Evolutionary conservation across 2,329 filamentous ascomycete species (phyloP).

Genomic region (Fusarium sp.): DNA sequence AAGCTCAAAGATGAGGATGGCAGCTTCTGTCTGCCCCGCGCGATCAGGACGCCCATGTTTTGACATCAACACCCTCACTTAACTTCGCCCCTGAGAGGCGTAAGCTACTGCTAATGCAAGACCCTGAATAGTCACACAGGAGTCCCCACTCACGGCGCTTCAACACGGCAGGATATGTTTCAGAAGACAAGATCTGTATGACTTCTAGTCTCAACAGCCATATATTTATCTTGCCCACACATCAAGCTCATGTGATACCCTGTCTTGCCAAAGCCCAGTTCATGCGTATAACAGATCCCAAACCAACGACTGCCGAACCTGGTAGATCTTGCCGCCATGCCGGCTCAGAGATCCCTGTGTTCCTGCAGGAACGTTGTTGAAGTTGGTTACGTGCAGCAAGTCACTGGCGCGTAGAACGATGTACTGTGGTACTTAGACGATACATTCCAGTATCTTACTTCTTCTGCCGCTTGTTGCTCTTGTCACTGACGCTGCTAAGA

Average conservation of each 20-base stretch:
- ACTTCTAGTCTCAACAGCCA: not conserved
- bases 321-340: constrained; percentile 21
- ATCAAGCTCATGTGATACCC: constrained; percentile 12
- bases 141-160: constrained; percentile 30
- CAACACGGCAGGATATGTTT: constrained; percentile 8
- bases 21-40: constrained; percentile 15
- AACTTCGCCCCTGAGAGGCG: constrained; percentile 5
- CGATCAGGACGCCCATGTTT: constrained; percentile 17
- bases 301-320: constrained; percentile 33
- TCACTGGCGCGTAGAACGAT: constrained; percentile 30
- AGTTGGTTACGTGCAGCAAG: constrained; percentile 20
- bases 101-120: constrained; percentile 27
- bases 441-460: constrained; percentile 52
- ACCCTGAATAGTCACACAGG: constrained; percentile 26
- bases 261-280: constrained; percentile 15
- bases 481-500: constrained; percentile 76
- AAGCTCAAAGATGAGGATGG: constrained; percentile 8
- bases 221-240: constrained; percentile 8
- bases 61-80: constrained; percentile 1
- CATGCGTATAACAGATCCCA: constrained; percentile 24
- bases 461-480: constrained; percentile 68
- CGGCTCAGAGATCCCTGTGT: constrained; percentile 13
- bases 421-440: constrained; percentile 40
- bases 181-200: constrained; percentile 17
- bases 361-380: constrained; percentile 31